Evolutionary conservation across 192 early-diverging fungal genomes (phyloP).

Genomic region (Oehlia diaphana): DNA sequence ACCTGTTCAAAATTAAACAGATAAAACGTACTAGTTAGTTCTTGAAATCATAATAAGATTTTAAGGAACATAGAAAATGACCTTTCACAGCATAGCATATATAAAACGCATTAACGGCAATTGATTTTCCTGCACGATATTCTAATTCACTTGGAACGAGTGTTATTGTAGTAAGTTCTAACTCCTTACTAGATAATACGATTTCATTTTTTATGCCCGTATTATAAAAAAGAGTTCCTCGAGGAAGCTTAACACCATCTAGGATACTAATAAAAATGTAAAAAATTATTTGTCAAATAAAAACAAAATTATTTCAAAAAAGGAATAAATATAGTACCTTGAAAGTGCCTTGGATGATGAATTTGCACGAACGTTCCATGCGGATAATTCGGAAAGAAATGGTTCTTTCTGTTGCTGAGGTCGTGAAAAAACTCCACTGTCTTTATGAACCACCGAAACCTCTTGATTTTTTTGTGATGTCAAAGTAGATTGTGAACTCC

Average conservation of each 20-base stretch:
- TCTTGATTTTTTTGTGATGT: slow-evolving; percentile 16
- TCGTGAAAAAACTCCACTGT: slow-evolving; percentile 4
- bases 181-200: slow-evolving; percentile 39
- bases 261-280: slow-evolving; percentile 32
- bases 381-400: slow-evolving; percentile 10
- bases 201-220: slow-evolving; percentile 39
- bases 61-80: not conserved
- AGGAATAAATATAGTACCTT: not conserved
- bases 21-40: not conserved
- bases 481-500: not conserved
- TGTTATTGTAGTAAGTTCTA: slow-evolving; percentile 45
- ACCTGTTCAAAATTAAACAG: not conserved
- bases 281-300: not conserved
- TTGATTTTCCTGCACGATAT: slow-evolving; percentile 42
- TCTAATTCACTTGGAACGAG: slow-evolving; percentile 43
- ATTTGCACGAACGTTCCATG: slow-evolving; percentile 28
- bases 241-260: slow-evolving; percentile 43
- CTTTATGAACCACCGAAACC: not conserved
- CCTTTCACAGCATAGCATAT: slow-evolving; percentile 53
- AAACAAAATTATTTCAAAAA: not conserved
- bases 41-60: not conserved
- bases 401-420: slow-evolving; percentile 11
- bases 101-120: slow-evolving; percentile 45
- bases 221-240: slow-evolving; percentile 33
- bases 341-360: not conserved